Conservation (phyloP, 2,329 filamentous ascomycete species). For the Sordariomycetes sp. region DNA sequence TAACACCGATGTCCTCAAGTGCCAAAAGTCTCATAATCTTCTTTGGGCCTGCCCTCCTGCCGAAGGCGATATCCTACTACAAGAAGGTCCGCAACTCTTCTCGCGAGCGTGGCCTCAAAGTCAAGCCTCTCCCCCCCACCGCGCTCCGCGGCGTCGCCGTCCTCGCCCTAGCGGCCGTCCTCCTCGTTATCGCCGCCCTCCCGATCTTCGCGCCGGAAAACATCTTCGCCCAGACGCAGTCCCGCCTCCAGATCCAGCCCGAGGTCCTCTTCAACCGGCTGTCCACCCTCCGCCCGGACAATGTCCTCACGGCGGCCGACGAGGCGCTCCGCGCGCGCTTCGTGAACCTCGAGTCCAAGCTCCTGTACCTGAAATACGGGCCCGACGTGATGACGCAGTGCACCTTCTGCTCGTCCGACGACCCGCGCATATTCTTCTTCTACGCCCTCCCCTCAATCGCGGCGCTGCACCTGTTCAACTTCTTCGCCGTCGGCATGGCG, state of each 20-base stretch:
- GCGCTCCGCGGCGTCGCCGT: slow-evolving; percentile 49
- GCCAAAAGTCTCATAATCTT: slow-evolving; percentile 46
- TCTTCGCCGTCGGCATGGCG: slow-evolving; percentile 58
- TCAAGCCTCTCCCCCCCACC: slow-evolving; percentile 42
- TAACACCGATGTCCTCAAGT: slow-evolving; percentile 18
- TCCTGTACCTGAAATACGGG: slow-evolving; percentile 78
- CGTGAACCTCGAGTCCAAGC: slow-evolving; percentile 57
- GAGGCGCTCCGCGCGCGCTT: slow-evolving; percentile 57
- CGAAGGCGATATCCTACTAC: slow-evolving; percentile 55
- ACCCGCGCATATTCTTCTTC: slow-evolving; percentile 60
- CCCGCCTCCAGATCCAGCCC: slow-evolving; percentile 74
- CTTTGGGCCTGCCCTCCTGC: slow-evolving; percentile 63
- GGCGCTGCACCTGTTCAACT: slow-evolving; percentile 70
- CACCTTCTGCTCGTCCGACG: slow-evolving; percentile 69
- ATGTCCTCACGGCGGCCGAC: slow-evolving; percentile 46
- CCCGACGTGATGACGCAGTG: slow-evolving; percentile 64
- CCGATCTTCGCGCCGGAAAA: slow-evolving; percentile 66
- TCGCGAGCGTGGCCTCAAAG: slow-evolving; percentile 29
- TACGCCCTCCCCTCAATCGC: slow-evolving; percentile 69
- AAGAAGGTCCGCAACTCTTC: slow-evolving; percentile 38
- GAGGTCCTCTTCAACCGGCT: slow-evolving; percentile 78
- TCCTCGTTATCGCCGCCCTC: slow-evolving; percentile 48
- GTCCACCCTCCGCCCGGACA: slow-evolving; percentile 36
- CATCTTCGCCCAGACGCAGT: slow-evolving; percentile 66
- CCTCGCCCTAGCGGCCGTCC: slow-evolving; percentile 37